Base-by-base conservation (phyloP, 73 alveolate species). In the Blepharisma japonicum region DNA sequence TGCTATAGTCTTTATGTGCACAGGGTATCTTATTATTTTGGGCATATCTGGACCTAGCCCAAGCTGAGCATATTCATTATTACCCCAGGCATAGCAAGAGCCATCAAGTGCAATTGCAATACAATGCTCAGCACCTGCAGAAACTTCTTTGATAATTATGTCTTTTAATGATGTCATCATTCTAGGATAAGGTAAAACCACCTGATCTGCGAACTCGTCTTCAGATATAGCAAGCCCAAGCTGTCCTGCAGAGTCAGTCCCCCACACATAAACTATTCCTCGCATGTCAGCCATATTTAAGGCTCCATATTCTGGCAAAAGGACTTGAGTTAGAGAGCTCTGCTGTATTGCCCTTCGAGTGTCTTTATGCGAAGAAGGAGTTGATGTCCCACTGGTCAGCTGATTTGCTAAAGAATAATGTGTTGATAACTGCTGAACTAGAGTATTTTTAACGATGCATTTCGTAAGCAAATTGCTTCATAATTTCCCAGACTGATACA, bases 101-200 rank as follows among this genome's bases (percentile, higher is more conserved):
- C 97, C 98, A 54, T 87, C 96, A 25, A 82, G 70, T 5, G 93
- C 77, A 67, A 94, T 74, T 6, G 95, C 97, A 7, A 88, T 81
- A 45, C 92, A 84, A 71, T 94, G 99, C 1, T 97, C 97, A 56
- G 89, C 98, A 11, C 99, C 99, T 67, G 96, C 89, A 47, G 97
- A 87, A 9, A 94, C 78, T 53, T 87, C 96, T 32, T 80, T 91
- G 9, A 94, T 94, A 42, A 92, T 68, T 77, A 89, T 85, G 71
- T 94, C 96, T 85, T 90, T 94, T 47, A 94, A 86, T 46, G 93
- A 86, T 4, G 86, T 80, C 8, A 94, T 78, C 90, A 92, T 94
- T 71, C 93, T 83, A 0, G 99, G 99, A 80, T 79, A 86, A 27
- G 83, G 45, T 6, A 92, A 80, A 79, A 77, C 89, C 23, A 90